Percentiles rank a stretch among this genome's conserved stretches.
Evolutionary conservation across 23 red algal genomes (phyloP).

Genomic region (Gracilariopsis chorda): DNA sequence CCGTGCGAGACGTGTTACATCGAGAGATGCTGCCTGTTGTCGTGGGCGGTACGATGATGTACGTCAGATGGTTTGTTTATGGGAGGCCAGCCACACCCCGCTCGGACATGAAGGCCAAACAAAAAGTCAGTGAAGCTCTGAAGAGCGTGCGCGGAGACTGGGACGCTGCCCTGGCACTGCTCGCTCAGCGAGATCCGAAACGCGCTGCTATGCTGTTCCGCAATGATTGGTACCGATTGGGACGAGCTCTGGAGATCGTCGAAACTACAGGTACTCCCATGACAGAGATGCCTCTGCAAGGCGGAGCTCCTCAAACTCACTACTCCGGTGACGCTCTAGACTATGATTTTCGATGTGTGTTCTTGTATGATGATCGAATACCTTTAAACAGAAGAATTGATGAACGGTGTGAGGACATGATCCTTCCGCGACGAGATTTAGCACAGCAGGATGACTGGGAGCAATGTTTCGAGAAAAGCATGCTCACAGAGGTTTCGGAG

Average conservation of each 20-base stretch:
- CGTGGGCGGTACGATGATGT: slow-evolving; percentile 97
- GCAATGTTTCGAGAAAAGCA: background rate
- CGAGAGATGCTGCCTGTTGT: slow-evolving; percentile 76
- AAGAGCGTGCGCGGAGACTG: slow-evolving; percentile 50
- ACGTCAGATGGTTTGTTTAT: slow-evolving; percentile 88
- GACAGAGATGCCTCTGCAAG: slow-evolving; percentile 63
- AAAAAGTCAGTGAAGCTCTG: slow-evolving; percentile 28
- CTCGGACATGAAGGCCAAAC: background rate
- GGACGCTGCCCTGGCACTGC: slow-evolving; percentile 44
- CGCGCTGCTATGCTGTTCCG: slow-evolving; percentile 62
- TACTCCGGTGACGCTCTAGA: background rate
- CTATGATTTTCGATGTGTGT: slow-evolving; percentile 93
- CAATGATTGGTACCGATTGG: slow-evolving; percentile 97
- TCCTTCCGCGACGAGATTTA: background rate
- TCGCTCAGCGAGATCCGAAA: slow-evolving; percentile 58
- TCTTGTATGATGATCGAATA: slow-evolving; percentile 61
- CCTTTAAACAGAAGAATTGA: slow-evolving; percentile 80
- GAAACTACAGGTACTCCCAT: slow-evolving; percentile 62
- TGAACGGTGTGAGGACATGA: slow-evolving; percentile 85
- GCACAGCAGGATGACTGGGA: background rate
- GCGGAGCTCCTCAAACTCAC: slow-evolving; percentile 59
- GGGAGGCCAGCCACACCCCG: slow-evolving; percentile 65
- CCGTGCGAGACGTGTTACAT: slow-evolving; percentile 13
- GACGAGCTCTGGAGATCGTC: slow-evolving; percentile 78
- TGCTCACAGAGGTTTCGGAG: slow-evolving; percentile 52